Conservation (phyloP, 495 filamentous ascomycete genomes). For the Hypoxylon perforatum region DNA sequence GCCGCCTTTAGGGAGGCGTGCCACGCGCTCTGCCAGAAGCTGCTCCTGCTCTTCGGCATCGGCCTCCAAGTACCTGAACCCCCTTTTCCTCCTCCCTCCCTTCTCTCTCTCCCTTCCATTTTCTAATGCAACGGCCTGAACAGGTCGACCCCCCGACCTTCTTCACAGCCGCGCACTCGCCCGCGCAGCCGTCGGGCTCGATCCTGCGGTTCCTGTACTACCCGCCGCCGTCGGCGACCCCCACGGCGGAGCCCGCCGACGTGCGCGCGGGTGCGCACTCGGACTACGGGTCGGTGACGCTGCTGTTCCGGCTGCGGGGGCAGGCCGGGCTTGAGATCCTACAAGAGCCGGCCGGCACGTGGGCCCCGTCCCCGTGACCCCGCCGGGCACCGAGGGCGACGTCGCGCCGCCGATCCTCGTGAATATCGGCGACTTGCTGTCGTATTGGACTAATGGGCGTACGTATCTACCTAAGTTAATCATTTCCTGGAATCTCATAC, state of each 20-base stretch:
- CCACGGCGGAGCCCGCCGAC: slow-evolving; percentile 73
- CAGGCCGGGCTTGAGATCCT: slow-evolving; percentile 91
- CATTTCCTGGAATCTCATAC: too few relatives aligned
- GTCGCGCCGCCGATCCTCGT: slow-evolving; percentile 81
- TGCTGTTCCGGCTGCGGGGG: slow-evolving; percentile 85
- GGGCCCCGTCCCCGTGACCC: slow-evolving; percentile 71
- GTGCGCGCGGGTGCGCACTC: slow-evolving; percentile 91
- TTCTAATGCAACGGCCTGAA: slow-evolving; percentile 1
- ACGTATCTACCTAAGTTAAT: too few relatives aligned
- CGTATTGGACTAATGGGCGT: slow-evolving; percentile 86
- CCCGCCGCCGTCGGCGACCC: slow-evolving; percentile 73
- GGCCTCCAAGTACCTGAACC: slow-evolving; percentile 68
- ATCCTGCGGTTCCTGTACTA: slow-evolving; percentile 88
- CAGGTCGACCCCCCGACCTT: slow-evolving; percentile 66
- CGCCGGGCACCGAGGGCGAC: slow-evolving; percentile 62
- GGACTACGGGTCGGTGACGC: slow-evolving; percentile 89
- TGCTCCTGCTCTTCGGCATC: slow-evolving; percentile 79
- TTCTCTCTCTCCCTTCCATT: background rate
- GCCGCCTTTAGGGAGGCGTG: slow-evolving; percentile 74
- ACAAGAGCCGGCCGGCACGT: slow-evolving; percentile 65
- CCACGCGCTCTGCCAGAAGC: slow-evolving; percentile 74
- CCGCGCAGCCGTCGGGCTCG: slow-evolving; percentile 70
- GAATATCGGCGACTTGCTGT: slow-evolving; percentile 91
- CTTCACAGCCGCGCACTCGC: slow-evolving; percentile 78
- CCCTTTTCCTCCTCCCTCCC: background rate